Evolutionary conservation across 2,329 filamentous ascomycete species (phyloP), one percentile per base, ranked within the genome.

Genomic region (Fusarium poae): DNA sequence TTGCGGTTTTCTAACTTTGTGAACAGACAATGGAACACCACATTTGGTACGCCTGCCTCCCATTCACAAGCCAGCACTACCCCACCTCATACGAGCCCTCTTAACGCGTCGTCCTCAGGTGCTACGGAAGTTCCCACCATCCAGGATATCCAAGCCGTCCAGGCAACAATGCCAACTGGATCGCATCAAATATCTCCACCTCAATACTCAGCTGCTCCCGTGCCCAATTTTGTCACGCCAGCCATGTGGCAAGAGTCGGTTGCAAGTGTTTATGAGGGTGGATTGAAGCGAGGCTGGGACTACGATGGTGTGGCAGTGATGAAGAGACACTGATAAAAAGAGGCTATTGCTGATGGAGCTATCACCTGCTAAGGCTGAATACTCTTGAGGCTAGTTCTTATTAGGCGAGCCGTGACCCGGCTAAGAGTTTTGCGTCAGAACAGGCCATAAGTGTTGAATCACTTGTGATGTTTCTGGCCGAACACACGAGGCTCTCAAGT

Each of bases 11-110:
- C 56, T 68, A 50, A 65, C 54, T 39, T 30, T 43, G 20, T n/a
- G 40, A 7, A 58, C 97, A 97, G 94, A 79, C 93, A 97, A 84
- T 98, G 95, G 94, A 94, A 97, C 80, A 90, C 92, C 76, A 94
- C 95, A 70, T 98, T 97, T 82, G 92, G 93, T 84, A 92, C 90
- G 79, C 89, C 88, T 52, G 67, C 62, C 53, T 65, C 74, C 57
- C 75, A 78, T 46, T 52, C 76, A 65, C 71, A 78, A 46, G 63
- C 75, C 57, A 69, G 60, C 52, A 69, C 77, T 57, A 73, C 79
- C 79, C 72, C 72, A 63, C 77, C 82, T 71, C 82, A 84, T 74
- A 77, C 81, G 77, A 83, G 78, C 77, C 79, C 82, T 81, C 82
- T 88, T 80, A 87, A 83, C 79, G 77, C 83, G 67, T 82, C 83